Percentiles rank a stretch among this genome's conserved stretches.
phyloP scores from a whole-genome alignment of 768 basidiomycete species.

The Phlebiopsis flavidoalba region DNA sequence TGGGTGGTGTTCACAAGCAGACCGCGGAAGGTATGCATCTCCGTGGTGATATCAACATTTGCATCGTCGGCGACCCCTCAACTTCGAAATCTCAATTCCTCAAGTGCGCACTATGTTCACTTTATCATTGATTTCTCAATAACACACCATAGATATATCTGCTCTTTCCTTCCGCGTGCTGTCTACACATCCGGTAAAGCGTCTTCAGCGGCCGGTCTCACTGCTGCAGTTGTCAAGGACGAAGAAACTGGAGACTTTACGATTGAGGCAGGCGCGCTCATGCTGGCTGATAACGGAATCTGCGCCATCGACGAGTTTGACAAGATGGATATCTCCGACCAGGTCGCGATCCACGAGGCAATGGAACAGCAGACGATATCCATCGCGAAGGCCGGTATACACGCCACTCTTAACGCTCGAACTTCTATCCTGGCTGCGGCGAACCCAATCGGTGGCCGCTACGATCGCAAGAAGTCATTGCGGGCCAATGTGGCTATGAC shows the following conservation, averaged over 20 bases:
- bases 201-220: conserved; percentile 97
- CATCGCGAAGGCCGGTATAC: conserved; percentile 98
- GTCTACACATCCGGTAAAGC: conserved; percentile 99
- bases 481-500: conserved; percentile 96
- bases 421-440: conserved; percentile 98
- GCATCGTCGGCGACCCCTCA: conserved; percentile 94
- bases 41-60: conserved; percentile 98
- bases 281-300: conserved; percentile 99
- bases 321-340: conserved; percentile 99
- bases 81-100: conserved; percentile 99
- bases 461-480: conserved; percentile 90
- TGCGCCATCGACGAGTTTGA: conserved; percentile 99
- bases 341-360: conserved; percentile 98
- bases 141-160: conserved; percentile 70
- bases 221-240: conserved; percentile 96
- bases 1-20: conserved; percentile 98
- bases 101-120: conserved; percentile 55
- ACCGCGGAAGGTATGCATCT: conserved; percentile 95
- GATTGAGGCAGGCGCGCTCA: conserved; percentile 97
- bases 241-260: conserved; percentile 99
- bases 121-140: neutral
- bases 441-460: conserved; percentile 95
- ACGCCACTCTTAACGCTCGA: conserved; percentile 95
- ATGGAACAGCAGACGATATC: conserved; percentile 99
- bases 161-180: conserved; percentile 94